Conservation (phyloP, 768 basidiomycete species). For the Dioszegia aurantiaca region DNA sequence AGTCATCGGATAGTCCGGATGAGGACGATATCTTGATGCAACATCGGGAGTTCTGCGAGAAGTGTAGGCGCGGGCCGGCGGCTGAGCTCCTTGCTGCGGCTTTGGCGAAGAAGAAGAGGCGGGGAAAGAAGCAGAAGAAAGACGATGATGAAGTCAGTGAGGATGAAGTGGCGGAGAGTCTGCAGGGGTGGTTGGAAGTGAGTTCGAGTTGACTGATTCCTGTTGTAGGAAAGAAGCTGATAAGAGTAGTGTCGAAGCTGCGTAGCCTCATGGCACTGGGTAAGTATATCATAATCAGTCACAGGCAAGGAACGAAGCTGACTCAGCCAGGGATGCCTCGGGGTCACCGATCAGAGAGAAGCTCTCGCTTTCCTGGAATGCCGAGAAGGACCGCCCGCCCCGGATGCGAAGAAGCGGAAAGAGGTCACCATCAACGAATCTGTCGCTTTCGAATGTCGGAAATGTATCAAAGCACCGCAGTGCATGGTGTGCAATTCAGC, state of each 20-base stretch:
- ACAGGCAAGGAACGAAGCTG: background rate
- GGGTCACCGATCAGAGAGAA: slow-evolving; percentile 21
- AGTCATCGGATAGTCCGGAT: slow-evolving; percentile 6
- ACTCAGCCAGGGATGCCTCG: slow-evolving; percentile 32
- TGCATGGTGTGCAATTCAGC: slow-evolving; percentile 38
- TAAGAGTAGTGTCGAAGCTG: slow-evolving; percentile 29
- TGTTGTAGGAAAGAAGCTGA: background rate
- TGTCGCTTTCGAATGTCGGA: slow-evolving; percentile 26
- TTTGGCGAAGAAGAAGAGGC: slow-evolving; percentile 22
- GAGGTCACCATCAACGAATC: slow-evolving; percentile 34
- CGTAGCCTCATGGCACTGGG: slow-evolving; percentile 37
- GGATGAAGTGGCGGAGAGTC: slow-evolving; percentile 28
- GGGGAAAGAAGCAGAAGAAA: slow-evolving; percentile 12
- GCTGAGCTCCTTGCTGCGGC: slow-evolving; percentile 29
- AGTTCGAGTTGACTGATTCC: background rate
- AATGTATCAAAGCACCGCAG: slow-evolving; percentile 21
- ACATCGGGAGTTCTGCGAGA: slow-evolving; percentile 35
- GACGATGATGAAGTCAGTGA: slow-evolving; percentile 30
- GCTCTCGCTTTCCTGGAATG: slow-evolving; percentile 21
- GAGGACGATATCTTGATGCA: slow-evolving; percentile 1
- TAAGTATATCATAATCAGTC: slow-evolving; percentile 1
- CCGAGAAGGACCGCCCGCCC: slow-evolving; percentile 29
- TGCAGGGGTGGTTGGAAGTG: slow-evolving; percentile 45
- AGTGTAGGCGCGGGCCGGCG: slow-evolving; percentile 34
- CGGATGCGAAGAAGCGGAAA: slow-evolving; percentile 24